Base-by-base conservation (phyloP, 305 asterid genomes). In the Plantago coronopus region DNA sequence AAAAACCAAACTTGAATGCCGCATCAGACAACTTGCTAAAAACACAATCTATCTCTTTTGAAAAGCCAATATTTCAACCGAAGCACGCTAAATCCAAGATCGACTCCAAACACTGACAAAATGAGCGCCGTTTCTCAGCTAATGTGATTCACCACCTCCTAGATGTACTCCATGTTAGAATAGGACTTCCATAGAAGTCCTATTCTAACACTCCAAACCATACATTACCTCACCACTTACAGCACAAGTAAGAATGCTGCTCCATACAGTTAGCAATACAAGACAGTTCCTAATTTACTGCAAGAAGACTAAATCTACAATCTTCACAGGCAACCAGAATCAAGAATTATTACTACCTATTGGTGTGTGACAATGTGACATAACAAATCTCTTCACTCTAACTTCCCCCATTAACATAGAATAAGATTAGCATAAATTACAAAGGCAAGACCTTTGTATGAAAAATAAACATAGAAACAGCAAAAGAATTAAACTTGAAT, bases 401-500 rank as follows among this genome's bases (percentile, higher is more conserved):
- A 38, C 43, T 38, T 38, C 12, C 43, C 43, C 43, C 43, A 10
- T 38, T 11, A 38, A 38, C 43, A 38, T 11, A 38, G 16, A 38
- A 38, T 11, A 38, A 3, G 12, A 38, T 38, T 38, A 14, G 12
- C 43, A 38, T 10, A 38, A 38, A 11, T 11, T 2, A 38, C 3
- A 38, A 38, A 0, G 12, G 9, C 40, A 38, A 38, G 10, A 38
- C 13, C 15, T 38, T 38, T 38, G 14, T 8, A 38, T 11, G 12
- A 38, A 14, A 62, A 13, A 34, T n/a, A 67, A 70, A 57, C 17
- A 13, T 46, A 27, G 23, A 18, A 20, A 40, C 22, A 42, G 51
- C 62, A 29, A 59, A 44, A 68, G n/a, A n/a, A 22, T 25, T 14
- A 15, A 18, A 61, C 38, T 4, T 31, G 7, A 31, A 31, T 31